phyloP scores from a whole-genome alignment of 1,139 yeast genomes.

The Magnusiomyces suaveolens region DNA sequence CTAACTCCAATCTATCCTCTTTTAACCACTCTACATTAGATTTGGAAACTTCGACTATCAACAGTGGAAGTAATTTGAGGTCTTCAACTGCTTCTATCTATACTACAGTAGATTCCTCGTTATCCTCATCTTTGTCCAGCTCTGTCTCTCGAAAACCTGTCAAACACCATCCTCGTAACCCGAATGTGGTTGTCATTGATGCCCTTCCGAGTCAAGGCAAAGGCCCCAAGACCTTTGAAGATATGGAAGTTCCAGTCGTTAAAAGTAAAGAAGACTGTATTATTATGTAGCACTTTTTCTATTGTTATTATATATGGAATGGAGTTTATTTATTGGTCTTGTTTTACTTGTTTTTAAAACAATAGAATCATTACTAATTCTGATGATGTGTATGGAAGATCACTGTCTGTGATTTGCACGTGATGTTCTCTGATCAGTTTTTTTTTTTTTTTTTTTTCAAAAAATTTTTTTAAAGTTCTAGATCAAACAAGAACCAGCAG shows the following conservation, averaged over 20 bases:
- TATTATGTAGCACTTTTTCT: not conserved
- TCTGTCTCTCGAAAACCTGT: not conserved
- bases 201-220: not conserved
- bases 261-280: slow-evolving; percentile 3
- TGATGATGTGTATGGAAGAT: no score
- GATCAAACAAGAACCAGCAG: no score
- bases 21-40: not conserved
- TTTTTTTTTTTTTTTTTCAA: not conserved
- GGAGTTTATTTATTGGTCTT: not conserved
- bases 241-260: slow-evolving; percentile 1
- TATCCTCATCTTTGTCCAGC: not conserved
- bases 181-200: slow-evolving; percentile 1
- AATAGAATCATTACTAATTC: no score
- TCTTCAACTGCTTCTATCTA: not conserved
- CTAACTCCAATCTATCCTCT: not conserved
- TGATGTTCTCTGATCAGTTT: not conserved
- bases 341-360: not conserved
- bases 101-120: not conserved
- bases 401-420: no score
- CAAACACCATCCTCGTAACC: slow-evolving; percentile 1
- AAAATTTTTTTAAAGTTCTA: not conserved
- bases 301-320: not conserved
- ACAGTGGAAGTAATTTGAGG: not conserved
- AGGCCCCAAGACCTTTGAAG: slow-evolving; percentile 4
- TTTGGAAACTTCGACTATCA: not conserved